Conservation (phyloP, 208 protist genomes). For the Trichomonas gallinae region DNA sequence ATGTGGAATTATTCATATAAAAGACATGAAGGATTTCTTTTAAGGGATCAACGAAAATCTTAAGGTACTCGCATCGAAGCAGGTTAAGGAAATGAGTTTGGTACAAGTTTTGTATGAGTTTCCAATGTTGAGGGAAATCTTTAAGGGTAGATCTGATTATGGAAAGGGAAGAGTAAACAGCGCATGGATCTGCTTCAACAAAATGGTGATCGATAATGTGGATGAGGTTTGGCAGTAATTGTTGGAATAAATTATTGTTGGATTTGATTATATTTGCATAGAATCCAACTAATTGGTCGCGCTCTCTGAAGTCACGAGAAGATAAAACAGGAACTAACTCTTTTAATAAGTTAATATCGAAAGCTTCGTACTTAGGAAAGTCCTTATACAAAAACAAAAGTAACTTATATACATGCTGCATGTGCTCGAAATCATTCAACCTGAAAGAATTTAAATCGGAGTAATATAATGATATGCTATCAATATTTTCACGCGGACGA, state of each 20-base stretch:
- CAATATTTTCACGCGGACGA: neutral
- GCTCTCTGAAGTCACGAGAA: neutral
- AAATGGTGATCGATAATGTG: neutral
- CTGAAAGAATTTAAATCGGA: neutral
- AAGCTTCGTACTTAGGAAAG: neutral
- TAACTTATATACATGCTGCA: neutral
- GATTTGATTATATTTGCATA: neutral
- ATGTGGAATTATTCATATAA: neutral
- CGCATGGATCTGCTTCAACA: neutral
- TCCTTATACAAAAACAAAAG: neutral
- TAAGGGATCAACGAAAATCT: neutral
- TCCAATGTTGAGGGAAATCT: neutral
- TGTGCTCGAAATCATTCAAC: neutral
- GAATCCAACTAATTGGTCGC: neutral
- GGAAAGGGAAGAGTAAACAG: neutral
- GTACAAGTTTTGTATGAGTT: neutral
- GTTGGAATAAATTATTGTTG: neutral
- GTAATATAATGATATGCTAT: neutral
- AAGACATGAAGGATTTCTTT: neutral
- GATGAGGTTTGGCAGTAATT: neutral
- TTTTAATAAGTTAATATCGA: neutral
- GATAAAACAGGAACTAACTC: neutral
- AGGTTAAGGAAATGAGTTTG: neutral
- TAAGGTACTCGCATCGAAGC: neutral
- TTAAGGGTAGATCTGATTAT: neutral